Evolutionary conservation across 768 basidiomycete species (phyloP).

Genomic region (Phlebiopsis flavidoalba): DNA sequence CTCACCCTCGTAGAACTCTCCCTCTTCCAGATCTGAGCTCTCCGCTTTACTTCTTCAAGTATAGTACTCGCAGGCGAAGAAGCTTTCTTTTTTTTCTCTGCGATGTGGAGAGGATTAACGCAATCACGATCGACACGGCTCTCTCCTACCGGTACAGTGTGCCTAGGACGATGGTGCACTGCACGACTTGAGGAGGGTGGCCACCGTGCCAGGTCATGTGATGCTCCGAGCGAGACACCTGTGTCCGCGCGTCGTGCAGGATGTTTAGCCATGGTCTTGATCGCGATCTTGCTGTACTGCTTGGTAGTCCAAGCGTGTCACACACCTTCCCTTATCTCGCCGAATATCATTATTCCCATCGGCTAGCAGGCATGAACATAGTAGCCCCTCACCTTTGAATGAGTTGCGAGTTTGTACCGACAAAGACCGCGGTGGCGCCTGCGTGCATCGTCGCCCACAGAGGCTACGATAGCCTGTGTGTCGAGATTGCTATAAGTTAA

Average conservation of each 20-base stretch:
- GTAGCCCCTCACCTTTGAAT: slow-evolving; percentile 60
- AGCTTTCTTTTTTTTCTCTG: slow-evolving; percentile 77
- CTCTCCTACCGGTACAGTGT: slow-evolving; percentile 70
- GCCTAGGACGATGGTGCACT: slow-evolving; percentile 75
- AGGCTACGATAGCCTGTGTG: slow-evolving; percentile 49
- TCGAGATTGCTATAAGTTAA: slow-evolving; percentile 60
- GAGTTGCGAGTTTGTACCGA: slow-evolving; percentile 85
- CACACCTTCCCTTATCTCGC: slow-evolving; percentile 53
- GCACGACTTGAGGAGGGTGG: slow-evolving; percentile 48
- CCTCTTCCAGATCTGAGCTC: slow-evolving; percentile 88
- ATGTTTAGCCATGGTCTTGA: slow-evolving; percentile 72
- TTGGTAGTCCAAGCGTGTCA: slow-evolving; percentile 75
- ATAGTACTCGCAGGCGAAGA: slow-evolving; percentile 75
- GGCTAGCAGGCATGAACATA: not conserved
- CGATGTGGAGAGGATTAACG: slow-evolving; percentile 85
- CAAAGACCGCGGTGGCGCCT: slow-evolving; percentile 72
- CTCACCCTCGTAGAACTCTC: slow-evolving; percentile 80
- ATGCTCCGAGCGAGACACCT: slow-evolving; percentile 37
- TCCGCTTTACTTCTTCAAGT: slow-evolving; percentile 80
- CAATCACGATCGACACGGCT: slow-evolving; percentile 82
- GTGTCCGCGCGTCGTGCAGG: slow-evolving; percentile 39
- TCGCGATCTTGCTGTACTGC: slow-evolving; percentile 76
- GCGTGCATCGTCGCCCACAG: slow-evolving; percentile 58
- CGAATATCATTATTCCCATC: not conserved
- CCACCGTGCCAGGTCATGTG: slow-evolving; percentile 9